Evolutionary conservation across 1,284 basidiomycete genomes (phyloP), one percentile per base, ranked within the genome.

Genomic region (Apiotrichum gamsii): DNA sequence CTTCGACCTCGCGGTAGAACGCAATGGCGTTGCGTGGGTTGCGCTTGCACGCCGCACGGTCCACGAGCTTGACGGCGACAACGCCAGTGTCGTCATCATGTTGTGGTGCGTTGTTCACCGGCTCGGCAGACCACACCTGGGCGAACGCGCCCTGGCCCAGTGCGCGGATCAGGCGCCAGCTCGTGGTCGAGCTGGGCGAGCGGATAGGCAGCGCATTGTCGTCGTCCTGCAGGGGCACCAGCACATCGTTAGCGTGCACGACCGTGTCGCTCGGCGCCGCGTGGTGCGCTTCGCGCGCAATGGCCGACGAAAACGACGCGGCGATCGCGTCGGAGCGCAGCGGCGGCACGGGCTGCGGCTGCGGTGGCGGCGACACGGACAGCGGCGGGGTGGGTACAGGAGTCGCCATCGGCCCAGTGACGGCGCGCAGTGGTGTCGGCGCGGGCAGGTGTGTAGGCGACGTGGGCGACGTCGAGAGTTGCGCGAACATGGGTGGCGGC

Each of bases 1-100:
- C 84, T 62, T 90, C 87, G 11, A 90, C 88, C 70, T 93, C 89
- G 21, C 89, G 77, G 34, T 90, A 79, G 65, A 91, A 91, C 53
- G 83, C 84, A 47, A 90, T 87, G 25, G 84, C 73, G 52, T 87
- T 87, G 41, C 87, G 75, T 53, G 88, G 77, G 59, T 82, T 80
- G 42, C 72, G 69, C 33, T 76, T 74, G 57, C 77, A 81, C 20
- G 76, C 58, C 32, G 76, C 73, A 29, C 82, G 75, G 42, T 83
- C 79, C 20, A 90, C 85, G 76, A 90, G 80, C 76, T 93, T 93
- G 61, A 93, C 81, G 8, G 90, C 87, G 2, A 86, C 62, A 23
- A 49, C 32, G 48, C 45, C 50, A 32, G 45, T 41, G 29, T 56
- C 43, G 29, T 21, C 25, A 20, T 48, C 50, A 28, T 43, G 55